A percentile compares a stretch with the other conserved stretches of the same genome.
Evolutionary conservation across 371 early-diverging fungal genomes (phyloP).

Genomic region (Mucor ambiguus): DNA sequence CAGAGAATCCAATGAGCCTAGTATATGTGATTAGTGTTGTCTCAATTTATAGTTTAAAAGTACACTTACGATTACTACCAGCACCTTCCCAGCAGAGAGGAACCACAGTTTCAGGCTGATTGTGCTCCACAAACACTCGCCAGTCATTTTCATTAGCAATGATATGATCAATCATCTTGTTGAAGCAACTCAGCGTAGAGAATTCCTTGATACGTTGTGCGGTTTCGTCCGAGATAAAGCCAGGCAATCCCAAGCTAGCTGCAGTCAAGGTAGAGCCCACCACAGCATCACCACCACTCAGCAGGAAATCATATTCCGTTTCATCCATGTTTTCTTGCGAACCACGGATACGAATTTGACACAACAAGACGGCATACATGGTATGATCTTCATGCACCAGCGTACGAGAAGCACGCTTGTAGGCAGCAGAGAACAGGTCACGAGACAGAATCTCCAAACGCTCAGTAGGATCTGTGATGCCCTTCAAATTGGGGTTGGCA

Average conservation of each 20-base stretch:
- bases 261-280: slow-evolving; percentile 50
- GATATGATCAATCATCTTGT: slow-evolving; percentile 57
- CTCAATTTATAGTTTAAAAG: no score
- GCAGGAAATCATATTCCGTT: slow-evolving; percentile 71
- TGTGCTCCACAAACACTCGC: slow-evolving; percentile 58
- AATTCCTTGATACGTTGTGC: slow-evolving; percentile 58
- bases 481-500: slow-evolving; percentile 74
- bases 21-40: not conserved
- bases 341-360: slow-evolving; percentile 83
- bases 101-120: slow-evolving; percentile 63
- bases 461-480: slow-evolving; percentile 70
- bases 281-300: slow-evolving; percentile 58
- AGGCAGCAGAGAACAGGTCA: slow-evolving; percentile 87
- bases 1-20: slow-evolving; percentile 53
- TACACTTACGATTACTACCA: slow-evolving; percentile 51
- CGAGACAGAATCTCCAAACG: slow-evolving; percentile 78
- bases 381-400: slow-evolving; percentile 91
- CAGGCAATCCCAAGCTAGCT: slow-evolving; percentile 42
- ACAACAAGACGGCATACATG: slow-evolving; percentile 86
- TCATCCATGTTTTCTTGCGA: slow-evolving; percentile 66
- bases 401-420: slow-evolving; percentile 80
- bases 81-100: slow-evolving; percentile 68
- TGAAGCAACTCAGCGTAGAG: slow-evolving; percentile 59
- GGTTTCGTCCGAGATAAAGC: slow-evolving; percentile 68
- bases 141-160: slow-evolving; percentile 53